Evolutionary conservation across 106 monocot species (phyloP).

Genomic region (Gastrodia elata): DNA sequence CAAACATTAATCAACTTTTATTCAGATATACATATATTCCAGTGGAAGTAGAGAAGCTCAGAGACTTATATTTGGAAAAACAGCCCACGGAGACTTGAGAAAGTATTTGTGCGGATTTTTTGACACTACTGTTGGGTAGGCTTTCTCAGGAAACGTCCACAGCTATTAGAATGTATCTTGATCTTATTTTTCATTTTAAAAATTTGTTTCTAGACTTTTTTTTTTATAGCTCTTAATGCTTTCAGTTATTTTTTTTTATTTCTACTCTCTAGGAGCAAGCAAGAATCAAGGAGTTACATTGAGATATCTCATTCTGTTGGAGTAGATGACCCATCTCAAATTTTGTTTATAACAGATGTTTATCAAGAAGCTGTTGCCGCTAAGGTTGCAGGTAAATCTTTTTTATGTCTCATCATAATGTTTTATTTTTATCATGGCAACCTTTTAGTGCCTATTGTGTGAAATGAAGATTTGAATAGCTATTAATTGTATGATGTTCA

Average conservation of each 20-base stretch:
- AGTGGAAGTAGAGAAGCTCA: conserved; percentile 99
- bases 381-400: conserved; percentile 59
- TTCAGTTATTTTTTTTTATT: neutral
- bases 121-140: conserved; percentile 85
- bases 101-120: conserved; percentile 85
- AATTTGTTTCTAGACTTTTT: neutral
- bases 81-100: conserved; percentile 73
- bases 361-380: conserved; percentile 95
- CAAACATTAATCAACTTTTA: neutral
- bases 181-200: conserved; percentile 4
- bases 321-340: conserved; percentile 72
- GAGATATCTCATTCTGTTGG: conserved; percentile 88
- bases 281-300: conserved; percentile 69
- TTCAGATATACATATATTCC: conserved; percentile 92
- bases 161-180: neutral
- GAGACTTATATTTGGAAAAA: conserved; percentile 87
- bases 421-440: neutral
- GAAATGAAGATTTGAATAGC: no score
- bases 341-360: conserved; percentile 94
- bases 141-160: neutral
- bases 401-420: neutral
- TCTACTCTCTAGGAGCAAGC: conserved; percentile 64
- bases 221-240: neutral
- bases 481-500: no score
- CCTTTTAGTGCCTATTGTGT: no score